These are phyloP conservation scores for Coemansia biformis DNA, from an alignment of 192 early-diverging fungal species.

Conservation along the genomic window DNA sequence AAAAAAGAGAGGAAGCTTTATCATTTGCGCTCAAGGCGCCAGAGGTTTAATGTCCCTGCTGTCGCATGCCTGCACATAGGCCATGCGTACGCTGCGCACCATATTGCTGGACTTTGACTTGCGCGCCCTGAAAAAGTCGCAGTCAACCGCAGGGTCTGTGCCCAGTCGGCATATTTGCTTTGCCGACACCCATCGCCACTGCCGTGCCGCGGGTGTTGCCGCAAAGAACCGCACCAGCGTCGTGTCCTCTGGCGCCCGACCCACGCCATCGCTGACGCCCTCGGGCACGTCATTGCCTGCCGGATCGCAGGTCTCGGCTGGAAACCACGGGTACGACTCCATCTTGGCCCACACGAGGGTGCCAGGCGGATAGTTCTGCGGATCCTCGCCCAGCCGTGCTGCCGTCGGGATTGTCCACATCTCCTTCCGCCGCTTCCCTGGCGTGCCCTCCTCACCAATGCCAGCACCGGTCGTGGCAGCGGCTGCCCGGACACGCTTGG, in stretches of 20 bases:
- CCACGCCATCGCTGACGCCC: constrained; percentile 1
- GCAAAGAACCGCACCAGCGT: constrained; percentile 37
- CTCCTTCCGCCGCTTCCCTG: neutral
- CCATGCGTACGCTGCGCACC: constrained; percentile 15
- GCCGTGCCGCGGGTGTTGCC: constrained; percentile 4
- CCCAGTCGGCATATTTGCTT: constrained; percentile 28
- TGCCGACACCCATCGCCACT: constrained; percentile 31
- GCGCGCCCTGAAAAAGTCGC: constrained; percentile 12
- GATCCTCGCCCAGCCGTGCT: constrained; percentile 6
- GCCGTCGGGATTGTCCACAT: constrained; percentile 9
- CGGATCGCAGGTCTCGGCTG: constrained; percentile 26
- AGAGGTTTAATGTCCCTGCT: constrained; percentile 10
- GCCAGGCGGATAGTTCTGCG: constrained; percentile 7
- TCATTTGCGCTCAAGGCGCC: neutral
- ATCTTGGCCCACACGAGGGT: constrained; percentile 48
- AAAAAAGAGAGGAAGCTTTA: neutral
- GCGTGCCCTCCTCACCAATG: neutral
- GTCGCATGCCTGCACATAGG: constrained; percentile 29
- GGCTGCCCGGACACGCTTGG: neutral
- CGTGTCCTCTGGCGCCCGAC: neutral
- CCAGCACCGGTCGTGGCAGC: too few species aligned
- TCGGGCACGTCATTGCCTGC: constrained; percentile 15
- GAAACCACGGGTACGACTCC: constrained; percentile 45
- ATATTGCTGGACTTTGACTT: constrained; percentile 15
- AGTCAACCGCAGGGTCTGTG: constrained; percentile 10